Evolutionary conservation across 805 yeast species (phyloP), one percentile per base, ranked within the genome.

Genomic region (Starmera dryadoides): DNA sequence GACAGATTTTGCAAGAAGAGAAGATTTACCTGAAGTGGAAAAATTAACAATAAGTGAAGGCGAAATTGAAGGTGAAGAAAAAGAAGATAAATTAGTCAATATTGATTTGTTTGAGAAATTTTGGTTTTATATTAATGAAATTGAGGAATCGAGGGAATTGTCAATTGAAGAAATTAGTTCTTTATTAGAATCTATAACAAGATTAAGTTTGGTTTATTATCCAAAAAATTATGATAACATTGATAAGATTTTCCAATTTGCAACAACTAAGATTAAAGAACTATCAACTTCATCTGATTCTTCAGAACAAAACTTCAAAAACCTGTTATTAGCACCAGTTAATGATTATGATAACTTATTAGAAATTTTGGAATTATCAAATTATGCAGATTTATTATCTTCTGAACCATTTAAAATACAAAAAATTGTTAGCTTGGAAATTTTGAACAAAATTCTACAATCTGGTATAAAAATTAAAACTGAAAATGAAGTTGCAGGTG

Each of bases 181-280:
- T 1, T 66, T 88, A 17, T 63, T 86, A 34, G 81, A 79, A 42
- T 75, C 82, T n/a, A 68, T 86, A 25, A 68, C 82, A 37, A 73
- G 72, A 44, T 59, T 89, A 34, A 71, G 87, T 0, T 64, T 86
- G 31, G 66, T 71, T 4, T 85, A 79, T 62, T 84, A 84, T 53
- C 83, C 86, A 6, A 63, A 71, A 0, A 74, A 79, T 41, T 68
- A 67, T 44, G 71, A 66, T 5, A 77, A 84, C 56, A 64, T 88
- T 40, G 79, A 85, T 53, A 59, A 62, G 26, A 66, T 88, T 20
- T 81, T 75, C 57, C 60, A 73, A 41, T 80, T 73, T 55, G 79
- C 86, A 1, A 46, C 49, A 18, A 50, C 53, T 34, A 63, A 56
- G 54, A 53, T 62, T 58, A 43, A 68, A 47, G 64, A 69, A 47